phyloP scores from a whole-genome alignment of 495 filamentous ascomycete species.

The Lophium mytilinum region DNA sequence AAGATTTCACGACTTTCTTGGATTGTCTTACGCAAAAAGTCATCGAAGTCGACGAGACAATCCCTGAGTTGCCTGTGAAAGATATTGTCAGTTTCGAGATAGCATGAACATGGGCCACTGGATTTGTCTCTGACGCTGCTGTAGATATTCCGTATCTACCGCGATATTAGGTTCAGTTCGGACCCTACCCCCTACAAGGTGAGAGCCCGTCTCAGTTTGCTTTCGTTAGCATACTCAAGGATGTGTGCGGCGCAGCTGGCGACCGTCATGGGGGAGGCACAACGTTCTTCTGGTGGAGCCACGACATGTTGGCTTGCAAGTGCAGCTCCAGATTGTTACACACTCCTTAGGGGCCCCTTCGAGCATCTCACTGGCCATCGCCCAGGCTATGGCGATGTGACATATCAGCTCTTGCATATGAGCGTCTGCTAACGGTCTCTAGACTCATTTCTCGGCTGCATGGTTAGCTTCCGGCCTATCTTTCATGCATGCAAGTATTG shows the following conservation, averaged over 20 bases:
- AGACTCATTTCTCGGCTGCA: constrained; percentile 73
- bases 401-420: not conserved
- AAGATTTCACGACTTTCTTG: constrained; percentile 71
- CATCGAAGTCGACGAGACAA: constrained; percentile 60
- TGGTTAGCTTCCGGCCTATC: constrained; percentile 46
- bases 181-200: constrained; percentile 85
- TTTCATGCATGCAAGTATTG: not conserved
- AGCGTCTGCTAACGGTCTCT: not conserved
- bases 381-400: not conserved
- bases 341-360: no score
- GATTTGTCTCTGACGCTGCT: not conserved
- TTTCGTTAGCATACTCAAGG: not conserved
- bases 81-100: constrained; percentile 51
- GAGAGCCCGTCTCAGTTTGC: constrained; percentile 4
- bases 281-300: no score
- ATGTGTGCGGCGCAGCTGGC: not conserved
- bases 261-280: not conserved
- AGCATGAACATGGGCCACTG: not conserved
- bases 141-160: constrained; percentile 73
- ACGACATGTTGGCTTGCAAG: no score
- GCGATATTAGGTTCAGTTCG: constrained; percentile 69
- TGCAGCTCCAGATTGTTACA: no score
- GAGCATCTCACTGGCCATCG: no score
- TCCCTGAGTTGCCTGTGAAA: constrained; percentile 74
- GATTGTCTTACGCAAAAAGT: constrained; percentile 62